Percentiles rank a stretch among this genome's conserved stretches.
These are phyloP conservation scores for Podochytrium sp. DNA, from an alignment of 192 early-diverging fungal genomes.

Conservation along the genomic window DNA sequence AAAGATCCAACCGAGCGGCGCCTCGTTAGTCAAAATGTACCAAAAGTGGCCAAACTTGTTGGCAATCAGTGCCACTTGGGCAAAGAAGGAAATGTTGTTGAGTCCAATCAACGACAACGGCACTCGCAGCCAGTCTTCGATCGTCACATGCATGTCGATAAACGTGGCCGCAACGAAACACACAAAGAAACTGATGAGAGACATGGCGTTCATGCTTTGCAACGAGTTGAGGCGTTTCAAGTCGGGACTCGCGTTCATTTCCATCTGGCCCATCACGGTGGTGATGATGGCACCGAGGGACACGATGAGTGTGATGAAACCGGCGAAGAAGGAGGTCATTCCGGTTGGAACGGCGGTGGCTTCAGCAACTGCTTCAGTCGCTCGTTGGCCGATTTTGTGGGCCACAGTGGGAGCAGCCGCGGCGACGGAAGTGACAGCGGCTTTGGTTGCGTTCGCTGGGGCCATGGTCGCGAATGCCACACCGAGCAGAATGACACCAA, in stretches of 20 bases:
- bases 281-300: slow-evolving; percentile 9
- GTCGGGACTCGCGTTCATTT: slow-evolving; percentile 5
- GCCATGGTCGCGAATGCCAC: slow-evolving; percentile 17
- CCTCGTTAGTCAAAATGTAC: slow-evolving; percentile 10
- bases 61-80: not conserved
- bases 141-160: slow-evolving; percentile 5
- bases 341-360: not conserved
- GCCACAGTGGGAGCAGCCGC: not conserved
- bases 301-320: slow-evolving; percentile 14
- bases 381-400: not conserved
- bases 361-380: not conserved
- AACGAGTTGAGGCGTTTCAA: slow-evolving; percentile 10
- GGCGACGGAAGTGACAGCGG: too few relatives aligned
- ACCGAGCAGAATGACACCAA: slow-evolving; percentile 25
- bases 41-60: slow-evolving; percentile 5
- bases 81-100: not conserved
- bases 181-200: slow-evolving; percentile 17
- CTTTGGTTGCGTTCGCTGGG: not conserved
- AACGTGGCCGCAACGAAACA: slow-evolving; percentile 18
- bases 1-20: slow-evolving; percentile 18
- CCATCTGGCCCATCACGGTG: slow-evolving; percentile 19
- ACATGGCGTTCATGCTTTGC: slow-evolving; percentile 29
- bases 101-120: not conserved
- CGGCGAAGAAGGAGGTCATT: not conserved
- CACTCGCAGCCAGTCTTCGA: not conserved